A percentile compares a stretch with the other conserved stretches of the same genome.
These are phyloP conservation scores for Piloderma croceum DNA, from an alignment of 768 basidiomycete genomes.

Conservation along the genomic window DNA sequence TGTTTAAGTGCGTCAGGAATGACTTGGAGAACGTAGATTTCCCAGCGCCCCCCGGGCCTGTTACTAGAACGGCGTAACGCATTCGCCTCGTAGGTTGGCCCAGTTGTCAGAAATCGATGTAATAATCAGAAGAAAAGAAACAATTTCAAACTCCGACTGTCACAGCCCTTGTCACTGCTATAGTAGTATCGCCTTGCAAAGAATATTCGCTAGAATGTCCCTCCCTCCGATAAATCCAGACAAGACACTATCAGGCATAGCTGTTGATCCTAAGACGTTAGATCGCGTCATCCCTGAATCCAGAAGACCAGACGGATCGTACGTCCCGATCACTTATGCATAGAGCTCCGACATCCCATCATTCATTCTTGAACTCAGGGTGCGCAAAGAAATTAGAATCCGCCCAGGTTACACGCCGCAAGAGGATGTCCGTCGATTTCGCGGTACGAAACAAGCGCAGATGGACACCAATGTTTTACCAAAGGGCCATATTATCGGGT, in stretches of 20 bases:
- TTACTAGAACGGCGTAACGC: slow-evolving; percentile 86
- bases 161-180: slow-evolving; percentile 3
- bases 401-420: slow-evolving; percentile 92
- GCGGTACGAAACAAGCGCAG: slow-evolving; percentile 69
- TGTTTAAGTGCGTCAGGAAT: slow-evolving; percentile 82
- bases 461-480: slow-evolving; percentile 60
- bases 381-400: slow-evolving; percentile 85
- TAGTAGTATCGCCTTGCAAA: not conserved
- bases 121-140: not conserved
- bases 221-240: slow-evolving; percentile 71
- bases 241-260: slow-evolving; percentile 70
- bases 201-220: slow-evolving; percentile 44
- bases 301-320: slow-evolving; percentile 80
- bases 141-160: slow-evolving; percentile 2
- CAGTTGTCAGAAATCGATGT: not conserved
- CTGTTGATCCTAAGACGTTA: slow-evolving; percentile 78
- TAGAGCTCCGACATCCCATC: not conserved
- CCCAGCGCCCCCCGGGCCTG: slow-evolving; percentile 97
- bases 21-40: slow-evolving; percentile 92
- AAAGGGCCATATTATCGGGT: slow-evolving; percentile 80
- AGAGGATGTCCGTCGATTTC: slow-evolving; percentile 87
- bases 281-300: slow-evolving; percentile 88
- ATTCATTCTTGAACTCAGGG: slow-evolving; percentile 34
- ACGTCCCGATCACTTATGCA: slow-evolving; percentile 14
- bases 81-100: slow-evolving; percentile 30